Percentiles rank a stretch among this genome's conserved stretches.
These are phyloP conservation scores for Suillus weaverae DNA, from an alignment of 768 basidiomycete species.

Conservation along the genomic window DNA sequence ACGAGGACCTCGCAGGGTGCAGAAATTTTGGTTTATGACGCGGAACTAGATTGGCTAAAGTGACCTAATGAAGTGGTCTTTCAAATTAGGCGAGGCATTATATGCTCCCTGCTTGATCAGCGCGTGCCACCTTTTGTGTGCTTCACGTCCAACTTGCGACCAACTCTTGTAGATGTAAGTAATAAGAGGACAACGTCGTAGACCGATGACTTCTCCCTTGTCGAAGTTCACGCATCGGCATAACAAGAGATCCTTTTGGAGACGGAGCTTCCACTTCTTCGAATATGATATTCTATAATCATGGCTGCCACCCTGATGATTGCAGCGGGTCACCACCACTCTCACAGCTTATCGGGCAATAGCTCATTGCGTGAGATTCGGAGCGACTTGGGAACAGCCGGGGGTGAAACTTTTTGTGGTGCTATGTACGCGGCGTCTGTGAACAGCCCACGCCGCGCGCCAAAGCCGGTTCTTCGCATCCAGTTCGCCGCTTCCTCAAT, in stretches of 20 bases:
- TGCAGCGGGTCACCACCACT: neutral
- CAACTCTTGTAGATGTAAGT: neutral
- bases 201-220: neutral
- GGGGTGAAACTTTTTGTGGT: neutral
- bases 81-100: slow-evolving; percentile 12
- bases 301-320: neutral
- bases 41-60: slow-evolving; percentile 9
- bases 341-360: neutral
- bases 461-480: neutral
- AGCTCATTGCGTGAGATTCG: neutral
- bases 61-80: slow-evolving; percentile 18
- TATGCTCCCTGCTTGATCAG: neutral
- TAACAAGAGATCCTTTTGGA: neutral
- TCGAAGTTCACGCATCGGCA: neutral
- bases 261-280: neutral
- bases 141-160: neutral
- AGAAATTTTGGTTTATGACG: slow-evolving; percentile 7
- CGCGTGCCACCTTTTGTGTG: neutral
- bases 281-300: neutral
- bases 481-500: neutral
- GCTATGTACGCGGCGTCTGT: neutral
- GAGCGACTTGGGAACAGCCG: neutral
- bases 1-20: neutral
- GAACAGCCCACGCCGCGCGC: neutral
- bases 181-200: neutral